Base-by-base conservation (phyloP, 331 rosid species). In the Stylosanthes scabra region DNA sequence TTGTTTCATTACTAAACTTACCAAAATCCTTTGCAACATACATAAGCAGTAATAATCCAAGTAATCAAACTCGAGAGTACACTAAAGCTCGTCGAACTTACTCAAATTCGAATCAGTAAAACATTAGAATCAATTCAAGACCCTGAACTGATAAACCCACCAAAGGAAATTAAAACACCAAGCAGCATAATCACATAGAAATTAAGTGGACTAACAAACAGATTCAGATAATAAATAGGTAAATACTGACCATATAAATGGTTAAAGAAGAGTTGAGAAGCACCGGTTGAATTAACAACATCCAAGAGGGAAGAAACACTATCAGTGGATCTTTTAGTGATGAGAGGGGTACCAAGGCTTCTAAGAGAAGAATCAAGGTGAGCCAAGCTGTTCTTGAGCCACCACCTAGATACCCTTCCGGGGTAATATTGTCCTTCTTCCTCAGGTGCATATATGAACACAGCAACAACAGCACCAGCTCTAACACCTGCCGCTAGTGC, bases 391-490 rank as follows among this genome's bases (percentile, higher is more conserved):
- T 91, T 83, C 39, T 93, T 93, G 11, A 93, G 92, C 98, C 98
- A 93, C 98, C 98, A 93, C 73, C 98, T 82, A 2, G 98, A 93
- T 3, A 93, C 98, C 68, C 97, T 82, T 3, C 98, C 98, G 11
- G 98, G 98, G 47, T 91, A 75, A 62, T 2, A 93, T 73, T 90
- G 87, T 15, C 98, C 97, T 59, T 91, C 98, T 52, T 93, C 98
- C 27, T 93, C 98, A 66, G 98, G 98, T 58, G 97, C 98, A 97
- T 97, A 93, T 3, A 93, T 75, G 67, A 89, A 93, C 11, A 93
- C 89, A 42, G 88, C 90, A 60, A 93, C 75, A 10, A 93, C 96
- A 39, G 90, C 91, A 4, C 98, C 98, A 13, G 91, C 86, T 84
- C 98, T 83, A 3, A 93, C 97, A 55, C 89, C 98, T 62, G 98